Base-by-base conservation (phyloP, 2,329 filamentous ascomycete genomes). In the Fusarium sambucinum region DNA sequence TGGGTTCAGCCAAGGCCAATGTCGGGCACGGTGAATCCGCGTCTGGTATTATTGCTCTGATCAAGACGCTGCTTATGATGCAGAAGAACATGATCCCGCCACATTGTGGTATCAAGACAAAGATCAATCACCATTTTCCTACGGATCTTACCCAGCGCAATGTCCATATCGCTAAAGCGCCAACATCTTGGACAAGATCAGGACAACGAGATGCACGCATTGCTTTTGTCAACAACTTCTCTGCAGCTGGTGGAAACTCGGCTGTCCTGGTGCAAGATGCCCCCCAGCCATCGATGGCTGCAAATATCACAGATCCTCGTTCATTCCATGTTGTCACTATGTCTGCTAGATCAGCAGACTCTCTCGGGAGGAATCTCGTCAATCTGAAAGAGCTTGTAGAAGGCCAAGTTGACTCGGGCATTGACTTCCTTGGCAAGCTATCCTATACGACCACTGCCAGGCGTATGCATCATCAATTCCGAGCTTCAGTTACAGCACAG, bases 1-100 rank as follows among this genome's bases (percentile, higher is more conserved):
- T 92, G 0, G 89, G 90, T 6, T 83, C 88, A 0, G 83, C 88
- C 11, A 92, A 92, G 70, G 83, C 87, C 4, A 91, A 90, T 35
- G 78, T 91, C 2, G 89, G 89, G 1, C 89, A 91, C 73, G 83
- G 85, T 33, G 53, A 55, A 32, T 46, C 53, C n/a, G 41, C 53
- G 16, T 46, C 53, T 12, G 53, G 41, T 19, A 44, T 55, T n/a
- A 19, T 40, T 23, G 32, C 41, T 21, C 33, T 55, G 2, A 55
- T 47, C 25, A 55, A 55, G 11, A 40, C 33, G 16, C 40, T 55
- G 9, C 25, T 55, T 6, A 55, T 55, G 53, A 55, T 55, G 53
- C 9, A 47, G 42, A 37, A 55, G 3, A 23, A 30, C 42, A 37
- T n/a, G 5, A 47, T 55, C 25, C 53, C 53, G 2, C 53, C 51